Base-by-base conservation (phyloP, 2,329 filamentous ascomycete genomes). In the Aquanectria penicillioides region DNA sequence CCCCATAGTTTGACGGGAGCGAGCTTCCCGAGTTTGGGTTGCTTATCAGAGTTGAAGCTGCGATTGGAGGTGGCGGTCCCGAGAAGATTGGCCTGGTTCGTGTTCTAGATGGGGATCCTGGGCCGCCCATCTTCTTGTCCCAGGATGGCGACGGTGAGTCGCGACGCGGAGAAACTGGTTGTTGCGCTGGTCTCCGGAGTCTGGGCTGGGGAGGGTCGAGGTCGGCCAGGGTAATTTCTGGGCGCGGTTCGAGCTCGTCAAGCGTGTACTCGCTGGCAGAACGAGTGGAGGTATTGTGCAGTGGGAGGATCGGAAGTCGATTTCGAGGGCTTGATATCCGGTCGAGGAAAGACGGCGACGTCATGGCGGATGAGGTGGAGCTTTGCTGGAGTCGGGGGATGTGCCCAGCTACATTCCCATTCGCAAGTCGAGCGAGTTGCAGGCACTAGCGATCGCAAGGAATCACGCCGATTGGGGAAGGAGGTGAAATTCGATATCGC, bases 31-130 rank as follows among this genome's bases (percentile, higher is more conserved):
- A 48, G 1, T 47, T 20, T 10, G 51, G 50, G 6, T 65, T 62
- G 46, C 57, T 63, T n/a, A 63, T 65, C 3, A 80, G 51, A 17
- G 80, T 57, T 3, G 76, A 73, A 0, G 82, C 83, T 6, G 80
- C 76, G 54, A 85, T 84, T 4, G 83, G 83, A 1, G 83, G 81
- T 0, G 83, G 83, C 0, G 83, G 82, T 1, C 81, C 81, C 3
- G 73, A 67, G 55, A 84, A 85, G 38, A 84, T 74, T 3, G 72
- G 59, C 11, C 69, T 74, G 8, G 64, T 64, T 44, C 69, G 75
- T 18, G 59, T 61, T 50, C 73, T 75, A 6, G 75, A 74, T 9
- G 72, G 63, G 2, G 77, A 76, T 11, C 65, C 71, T 6, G 63
- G 61, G 23, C 68, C 71, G 61, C 69, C 75, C 44, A 61, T 64